Base-by-base conservation (phyloP, 805 yeast species). In the Metschnikowia koreensis region DNA sequence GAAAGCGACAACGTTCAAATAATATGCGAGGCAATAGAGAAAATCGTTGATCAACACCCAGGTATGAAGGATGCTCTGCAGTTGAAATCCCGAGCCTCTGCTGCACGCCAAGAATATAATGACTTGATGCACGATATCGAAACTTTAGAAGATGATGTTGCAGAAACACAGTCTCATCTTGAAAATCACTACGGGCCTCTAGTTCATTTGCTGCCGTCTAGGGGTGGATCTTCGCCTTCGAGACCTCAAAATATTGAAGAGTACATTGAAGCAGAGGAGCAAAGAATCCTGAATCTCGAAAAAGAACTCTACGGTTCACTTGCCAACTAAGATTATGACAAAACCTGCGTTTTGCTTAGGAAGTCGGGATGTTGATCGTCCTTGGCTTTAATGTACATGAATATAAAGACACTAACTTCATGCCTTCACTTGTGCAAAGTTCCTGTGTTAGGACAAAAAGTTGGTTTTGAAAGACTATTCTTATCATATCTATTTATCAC, bases 221-320 rank as follows among this genome's bases (percentile, higher is more conserved):
- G 50, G 29, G 48, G 51, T 28, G 33, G 37, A n/a, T 33, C 49
- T 31, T 44, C 53, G 27, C 52, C 51, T 39, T 41, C 16, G 47
- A 45, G 39, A 55, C 46, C 8, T 46, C 55, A 17, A 15, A 69
- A 70, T 40, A 68, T 73, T 8, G 71, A 70, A 26, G 77, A 72
- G 38, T 55, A 75, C 47, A 77, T 82, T 1, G 65, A 57, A 6
- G 64, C 64, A 37, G 85, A 80, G 54, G 81, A 77, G 56, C 66
- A 62, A 16, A 82, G 79, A 57, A 75, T 83, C 8, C 63, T 55
- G 42, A 62, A 61, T 17, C 62, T 83, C 37, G 81, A 81, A 51
- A 10, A n/a, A 15, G 39, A 48, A 16, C 45, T 48, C 9, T 8
- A 26, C 7, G 26, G 28, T 12, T 11, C 28, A 9, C 17, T 11